Evolutionary conservation across 208 protist species (phyloP), one percentile per base, ranked within the genome.

Genomic region (Jaenimonas drosophilae): DNA sequence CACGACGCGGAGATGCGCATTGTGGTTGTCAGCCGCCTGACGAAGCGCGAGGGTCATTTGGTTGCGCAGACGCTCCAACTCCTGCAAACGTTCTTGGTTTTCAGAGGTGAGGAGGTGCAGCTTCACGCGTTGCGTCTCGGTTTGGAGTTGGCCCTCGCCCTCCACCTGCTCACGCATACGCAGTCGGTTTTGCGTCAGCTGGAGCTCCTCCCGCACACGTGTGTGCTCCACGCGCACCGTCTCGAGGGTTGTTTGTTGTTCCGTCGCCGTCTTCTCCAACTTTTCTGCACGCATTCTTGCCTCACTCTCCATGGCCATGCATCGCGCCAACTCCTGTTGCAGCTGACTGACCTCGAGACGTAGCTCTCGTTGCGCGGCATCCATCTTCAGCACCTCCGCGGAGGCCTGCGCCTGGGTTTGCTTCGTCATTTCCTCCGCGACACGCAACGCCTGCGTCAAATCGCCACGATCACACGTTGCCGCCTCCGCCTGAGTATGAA

Each of bases 1-100:
- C 16, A 91, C 74, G 21, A 85, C 43, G 34, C 71, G 70, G 7
- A 91, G 60, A 54, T 91, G 82, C 1, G 71, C 57, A n/a, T 65
- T 64, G 56, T 91, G 82, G 45, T 84, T 91, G 41, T 85, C 75
- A 19, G 64, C 55, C 5, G 76, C 50, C 59, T 80, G 71, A 3
- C 75, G 66, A 32, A 91, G 69, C 37, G 77, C 70, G 48, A 64
- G 64, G 0, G 80, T 44, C 82, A 91, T 88, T 41, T 70, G 61
- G 12, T 45, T 49, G 4, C 78, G 69, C 41, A 88, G 58, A 16
- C 63, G 69, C 65, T 91, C 78, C 7, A 88, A 54, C 49, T 88
- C 78, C 37, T 86, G 60, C 23, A 76, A 14, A 49, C 83, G 76
- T 44, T 85, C 75, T 9, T 54, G 66, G 37, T 85, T 87, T 43